Evolutionary conservation across 108 stramenopile genomes (phyloP).

Genomic region (Cyclotella kingstonii): DNA sequence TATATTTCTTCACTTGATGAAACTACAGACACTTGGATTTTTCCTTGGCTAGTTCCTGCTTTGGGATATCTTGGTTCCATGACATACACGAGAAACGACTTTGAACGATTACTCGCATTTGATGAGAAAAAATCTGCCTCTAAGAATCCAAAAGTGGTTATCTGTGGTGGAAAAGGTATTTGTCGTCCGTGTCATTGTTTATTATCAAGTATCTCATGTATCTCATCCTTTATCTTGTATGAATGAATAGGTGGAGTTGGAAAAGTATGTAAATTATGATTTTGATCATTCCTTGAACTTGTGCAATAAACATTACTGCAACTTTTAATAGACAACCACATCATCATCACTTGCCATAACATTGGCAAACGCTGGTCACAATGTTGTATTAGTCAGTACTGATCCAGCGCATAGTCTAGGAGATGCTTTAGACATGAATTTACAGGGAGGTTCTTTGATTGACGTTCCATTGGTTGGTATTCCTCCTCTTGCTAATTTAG

Average conservation of each 20-base stretch:
- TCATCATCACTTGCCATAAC: slow-evolving; percentile 82
- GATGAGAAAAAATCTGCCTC: slow-evolving; percentile 43
- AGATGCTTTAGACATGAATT: slow-evolving; percentile 87
- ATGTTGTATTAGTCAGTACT: slow-evolving; percentile 88
- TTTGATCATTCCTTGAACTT: no score
- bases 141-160: slow-evolving; percentile 64
- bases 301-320: no score
- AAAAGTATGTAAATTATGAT: no score
- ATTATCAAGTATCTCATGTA: no score
- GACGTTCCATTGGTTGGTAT: slow-evolving; percentile 75
- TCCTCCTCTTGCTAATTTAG: slow-evolving; percentile 25
- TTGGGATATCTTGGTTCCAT: slow-evolving; percentile 65
- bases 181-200: no score
- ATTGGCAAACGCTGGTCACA: slow-evolving; percentile 84
- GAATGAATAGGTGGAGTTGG: slow-evolving; percentile 86
- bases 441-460: slow-evolving; percentile 63
- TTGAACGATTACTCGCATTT: slow-evolving; percentile 45
- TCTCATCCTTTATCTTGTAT: no score
- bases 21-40: no score
- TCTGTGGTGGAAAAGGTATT: slow-evolving; percentile 91
- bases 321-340: slow-evolving; percentile 77
- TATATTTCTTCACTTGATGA: no score
- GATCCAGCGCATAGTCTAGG: slow-evolving; percentile 96
- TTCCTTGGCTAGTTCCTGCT: no score
- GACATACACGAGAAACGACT: slow-evolving; percentile 55